A percentile compares a stretch with the other conserved stretches of the same genome.
phyloP scores from a whole-genome alignment of 2,329 filamentous ascomycete species.

The Macrophomina phaseolina region DNA sequence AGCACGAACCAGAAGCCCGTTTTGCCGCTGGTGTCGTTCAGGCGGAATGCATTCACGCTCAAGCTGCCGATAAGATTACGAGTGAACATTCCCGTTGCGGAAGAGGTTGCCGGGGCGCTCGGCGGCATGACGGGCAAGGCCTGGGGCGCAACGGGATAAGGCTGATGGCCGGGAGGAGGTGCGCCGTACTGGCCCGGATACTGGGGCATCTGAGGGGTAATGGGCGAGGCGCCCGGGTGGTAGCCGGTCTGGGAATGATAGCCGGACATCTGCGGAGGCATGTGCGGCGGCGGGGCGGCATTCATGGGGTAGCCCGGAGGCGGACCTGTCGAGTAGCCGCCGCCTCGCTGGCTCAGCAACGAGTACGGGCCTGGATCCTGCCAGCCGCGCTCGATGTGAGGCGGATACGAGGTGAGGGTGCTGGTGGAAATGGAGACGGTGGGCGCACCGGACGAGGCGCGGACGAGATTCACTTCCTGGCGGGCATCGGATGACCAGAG shows the following conservation, averaged over 20 bases:
- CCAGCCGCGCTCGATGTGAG: conserved; percentile 47
- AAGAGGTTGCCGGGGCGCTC: conserved; percentile 43
- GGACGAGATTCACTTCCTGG: conserved; percentile 71
- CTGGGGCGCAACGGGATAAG: conserved; percentile 14
- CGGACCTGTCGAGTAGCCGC: conserved; percentile 6
- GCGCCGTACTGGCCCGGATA: conserved; percentile 29
- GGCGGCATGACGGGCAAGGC: conserved; percentile 19
- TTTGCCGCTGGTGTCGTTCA: conserved; percentile 79
- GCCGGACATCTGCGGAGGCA: conserved; percentile 24
- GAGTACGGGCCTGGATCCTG: conserved; percentile 30
- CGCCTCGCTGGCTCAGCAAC: conserved; percentile 11
- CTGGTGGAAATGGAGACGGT: conserved; percentile 76
- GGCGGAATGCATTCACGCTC: conserved; percentile 83
- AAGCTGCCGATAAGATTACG: conserved; percentile 93
- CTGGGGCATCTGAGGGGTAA: conserved; percentile 26
- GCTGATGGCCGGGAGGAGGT: conserved; percentile 15
- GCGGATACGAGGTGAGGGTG: conserved; percentile 77
- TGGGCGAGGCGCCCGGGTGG: conserved; percentile 13
- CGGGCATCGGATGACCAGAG: conserved; percentile 67
- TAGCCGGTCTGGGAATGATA: neutral
- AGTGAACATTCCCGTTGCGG: conserved; percentile 84
- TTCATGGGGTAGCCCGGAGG: conserved; percentile 6
- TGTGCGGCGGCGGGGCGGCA: neutral
- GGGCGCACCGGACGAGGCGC: conserved; percentile 69
- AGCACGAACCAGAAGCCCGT: conserved; percentile 96